Evolutionary conservation across 106 monocot genomes (phyloP).

Genomic region (Dendrobium officinale): DNA sequence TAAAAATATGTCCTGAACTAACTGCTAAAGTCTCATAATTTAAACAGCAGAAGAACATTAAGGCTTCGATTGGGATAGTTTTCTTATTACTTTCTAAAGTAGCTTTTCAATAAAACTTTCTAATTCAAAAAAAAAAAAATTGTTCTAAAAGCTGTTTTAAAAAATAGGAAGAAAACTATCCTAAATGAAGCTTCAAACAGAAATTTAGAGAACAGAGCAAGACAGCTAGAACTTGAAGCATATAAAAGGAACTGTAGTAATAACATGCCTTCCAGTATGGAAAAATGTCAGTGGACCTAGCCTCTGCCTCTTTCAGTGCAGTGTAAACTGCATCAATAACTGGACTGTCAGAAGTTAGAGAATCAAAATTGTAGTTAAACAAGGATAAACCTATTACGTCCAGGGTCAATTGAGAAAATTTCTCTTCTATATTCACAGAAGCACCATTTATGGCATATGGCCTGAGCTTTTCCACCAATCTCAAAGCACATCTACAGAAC

Average conservation of each 20-base stretch:
- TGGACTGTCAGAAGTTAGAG: conserved; percentile 81
- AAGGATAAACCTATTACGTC: conserved; percentile 91
- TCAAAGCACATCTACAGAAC: conserved; percentile 78
- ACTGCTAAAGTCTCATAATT: too few species aligned
- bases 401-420: conserved; percentile 87
- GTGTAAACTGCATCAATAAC: conserved; percentile 97
- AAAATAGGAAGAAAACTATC: too few species aligned
- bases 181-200: too few species aligned
- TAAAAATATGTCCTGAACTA: too few species aligned
- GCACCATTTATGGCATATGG: conserved; percentile 42
- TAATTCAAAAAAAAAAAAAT: too few species aligned
- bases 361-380: conserved; percentile 97
- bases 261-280: conserved; percentile 90
- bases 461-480: conserved; percentile 74
- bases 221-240: background rate
- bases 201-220: background rate
- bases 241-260: background rate
- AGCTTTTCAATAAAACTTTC: too few species aligned
- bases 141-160: too few species aligned
- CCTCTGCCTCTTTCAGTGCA: conserved; percentile 90
- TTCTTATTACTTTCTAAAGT: too few species aligned
- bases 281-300: conserved; percentile 87
- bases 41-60: too few species aligned
- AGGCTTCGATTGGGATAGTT: too few species aligned
- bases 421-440: conserved; percentile 88